Conservation (phyloP, 331 rosid species). For the Prunus yedoensis region DNA sequence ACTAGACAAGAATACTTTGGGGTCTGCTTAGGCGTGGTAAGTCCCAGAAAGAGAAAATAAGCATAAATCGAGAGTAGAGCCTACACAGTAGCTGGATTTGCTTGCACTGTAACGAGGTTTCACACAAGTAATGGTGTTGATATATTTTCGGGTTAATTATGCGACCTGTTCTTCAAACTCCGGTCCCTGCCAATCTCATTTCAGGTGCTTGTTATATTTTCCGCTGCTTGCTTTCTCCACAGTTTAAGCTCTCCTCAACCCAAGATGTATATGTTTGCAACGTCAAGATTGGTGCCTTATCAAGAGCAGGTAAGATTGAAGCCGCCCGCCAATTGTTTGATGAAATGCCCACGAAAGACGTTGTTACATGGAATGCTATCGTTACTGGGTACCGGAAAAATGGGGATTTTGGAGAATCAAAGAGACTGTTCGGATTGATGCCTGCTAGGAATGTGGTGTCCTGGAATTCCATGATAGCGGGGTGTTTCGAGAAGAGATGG, state of each 20-base stretch:
- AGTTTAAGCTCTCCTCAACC: slow-evolving; percentile 25
- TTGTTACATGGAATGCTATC: slow-evolving; percentile 51
- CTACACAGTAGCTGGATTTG: no score
- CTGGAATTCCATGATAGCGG: slow-evolving; percentile 54
- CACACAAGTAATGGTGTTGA: no score
- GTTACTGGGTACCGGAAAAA: slow-evolving; percentile 49
- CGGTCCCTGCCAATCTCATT: neutral
- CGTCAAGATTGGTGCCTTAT: slow-evolving; percentile 34
- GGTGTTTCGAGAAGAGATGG: slow-evolving; percentile 40
- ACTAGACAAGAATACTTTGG: no score
- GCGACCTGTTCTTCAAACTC: neutral
- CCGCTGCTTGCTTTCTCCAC: neutral
- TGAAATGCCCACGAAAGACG: slow-evolving; percentile 35
- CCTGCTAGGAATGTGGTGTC: slow-evolving; percentile 45
- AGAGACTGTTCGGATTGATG: slow-evolving; percentile 36
- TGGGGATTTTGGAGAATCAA: slow-evolving; percentile 36
- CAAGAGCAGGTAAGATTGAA: slow-evolving; percentile 30
- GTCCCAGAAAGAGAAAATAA: no score
- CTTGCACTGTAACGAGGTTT: no score
- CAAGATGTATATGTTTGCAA: slow-evolving; percentile 32
- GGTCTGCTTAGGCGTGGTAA: no score
- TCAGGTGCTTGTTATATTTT: neutral
- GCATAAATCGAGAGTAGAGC: no score
- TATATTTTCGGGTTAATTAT: neutral
- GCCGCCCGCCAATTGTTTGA: slow-evolving; percentile 52